Conservation (phyloP, 1,284 basidiomycete genomes). For the Leccinum colubrinum region DNA sequence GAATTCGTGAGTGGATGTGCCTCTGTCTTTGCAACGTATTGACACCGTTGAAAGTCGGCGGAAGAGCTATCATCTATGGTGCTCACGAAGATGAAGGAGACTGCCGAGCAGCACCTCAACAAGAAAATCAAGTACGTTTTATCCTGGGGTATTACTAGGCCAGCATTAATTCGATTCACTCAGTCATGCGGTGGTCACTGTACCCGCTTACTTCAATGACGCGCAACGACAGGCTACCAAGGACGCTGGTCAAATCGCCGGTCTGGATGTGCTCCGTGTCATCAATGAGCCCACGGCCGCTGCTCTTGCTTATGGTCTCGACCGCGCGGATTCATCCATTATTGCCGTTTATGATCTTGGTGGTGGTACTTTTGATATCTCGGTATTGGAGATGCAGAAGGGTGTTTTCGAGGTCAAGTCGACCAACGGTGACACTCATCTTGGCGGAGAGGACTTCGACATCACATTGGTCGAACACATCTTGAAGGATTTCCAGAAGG, state of each 20-base stretch:
- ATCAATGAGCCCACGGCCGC: conserved; percentile 99
- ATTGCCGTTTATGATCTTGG: conserved; percentile 98
- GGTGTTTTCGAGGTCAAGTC: conserved; percentile 99
- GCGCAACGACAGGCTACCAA: conserved; percentile 98
- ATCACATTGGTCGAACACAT: conserved; percentile 88
- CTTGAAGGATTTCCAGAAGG: conserved; percentile 93
- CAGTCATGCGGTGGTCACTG: conserved; percentile 87
- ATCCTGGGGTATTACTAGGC: neutral
- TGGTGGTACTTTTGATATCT: conserved; percentile 97
- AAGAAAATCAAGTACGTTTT: conserved; percentile 86
- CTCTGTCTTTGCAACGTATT: neutral
- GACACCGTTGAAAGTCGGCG: conserved; percentile 50
- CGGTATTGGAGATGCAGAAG: conserved; percentile 98
- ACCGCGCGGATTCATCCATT: conserved; percentile 77
- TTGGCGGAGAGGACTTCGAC: conserved; percentile 99
- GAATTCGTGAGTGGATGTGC: conserved; percentile 52
- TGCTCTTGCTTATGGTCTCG: conserved; percentile 95
- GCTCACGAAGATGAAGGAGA: conserved; percentile 93
- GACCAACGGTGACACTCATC: conserved; percentile 98
- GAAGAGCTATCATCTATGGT: conserved; percentile 88
- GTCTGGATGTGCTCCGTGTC: conserved; percentile 95
- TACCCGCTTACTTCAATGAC: conserved; percentile 99
- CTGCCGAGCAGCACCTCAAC: conserved; percentile 89
- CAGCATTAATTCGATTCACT: conserved; percentile 5
- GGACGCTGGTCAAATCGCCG: conserved; percentile 95